Percentiles rank a stretch among this genome's conserved stretches.
phyloP scores from a whole-genome alignment of 805 yeast genomes.

The Nematodospora valgi region DNA sequence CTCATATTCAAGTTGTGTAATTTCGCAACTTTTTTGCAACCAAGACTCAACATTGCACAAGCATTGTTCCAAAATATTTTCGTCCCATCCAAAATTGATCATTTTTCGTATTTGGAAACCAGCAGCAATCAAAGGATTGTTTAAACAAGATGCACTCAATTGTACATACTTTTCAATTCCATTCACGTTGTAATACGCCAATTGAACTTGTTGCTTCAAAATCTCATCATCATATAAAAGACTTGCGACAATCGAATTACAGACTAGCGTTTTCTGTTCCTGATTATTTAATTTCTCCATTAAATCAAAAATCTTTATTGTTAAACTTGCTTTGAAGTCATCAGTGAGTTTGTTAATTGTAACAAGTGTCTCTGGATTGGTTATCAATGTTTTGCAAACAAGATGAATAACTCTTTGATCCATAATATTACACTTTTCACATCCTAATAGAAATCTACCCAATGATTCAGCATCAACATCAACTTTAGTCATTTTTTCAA shows the following conservation, averaged over 20 bases:
- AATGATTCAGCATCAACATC: too few species aligned
- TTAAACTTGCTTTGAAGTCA: slow-evolving; percentile 15
- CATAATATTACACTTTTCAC: too few species aligned
- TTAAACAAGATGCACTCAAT: slow-evolving; percentile 4
- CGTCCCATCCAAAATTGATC: slow-evolving; percentile 21
- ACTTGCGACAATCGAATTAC: slow-evolving; percentile 16
- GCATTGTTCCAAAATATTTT: slow-evolving; percentile 17
- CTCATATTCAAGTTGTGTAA: slow-evolving; percentile 22
- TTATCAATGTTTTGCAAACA: background rate
- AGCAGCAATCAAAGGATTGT: slow-evolving; percentile 12
- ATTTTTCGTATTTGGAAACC: slow-evolving; percentile 22
- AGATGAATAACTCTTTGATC: too few species aligned
- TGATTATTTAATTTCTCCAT: slow-evolving; percentile 17
- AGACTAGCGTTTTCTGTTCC: slow-evolving; percentile 13
- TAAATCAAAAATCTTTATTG: slow-evolving; percentile 15
- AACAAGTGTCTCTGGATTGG: background rate
- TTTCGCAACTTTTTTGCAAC: slow-evolving; percentile 1
- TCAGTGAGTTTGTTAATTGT: slow-evolving; percentile 7
- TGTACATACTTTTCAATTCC: slow-evolving; percentile 13
- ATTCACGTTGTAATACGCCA: slow-evolving; percentile 19
- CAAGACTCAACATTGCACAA: slow-evolving; percentile 7
- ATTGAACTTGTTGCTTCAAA: slow-evolving; percentile 12
- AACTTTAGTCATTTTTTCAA: background rate
- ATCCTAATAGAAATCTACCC: too few species aligned
- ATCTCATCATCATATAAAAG: slow-evolving; percentile 12